Evolutionary conservation across 2,329 filamentous ascomycete genomes (phyloP).

Genomic region (Didymosphaeria variabile): DNA sequence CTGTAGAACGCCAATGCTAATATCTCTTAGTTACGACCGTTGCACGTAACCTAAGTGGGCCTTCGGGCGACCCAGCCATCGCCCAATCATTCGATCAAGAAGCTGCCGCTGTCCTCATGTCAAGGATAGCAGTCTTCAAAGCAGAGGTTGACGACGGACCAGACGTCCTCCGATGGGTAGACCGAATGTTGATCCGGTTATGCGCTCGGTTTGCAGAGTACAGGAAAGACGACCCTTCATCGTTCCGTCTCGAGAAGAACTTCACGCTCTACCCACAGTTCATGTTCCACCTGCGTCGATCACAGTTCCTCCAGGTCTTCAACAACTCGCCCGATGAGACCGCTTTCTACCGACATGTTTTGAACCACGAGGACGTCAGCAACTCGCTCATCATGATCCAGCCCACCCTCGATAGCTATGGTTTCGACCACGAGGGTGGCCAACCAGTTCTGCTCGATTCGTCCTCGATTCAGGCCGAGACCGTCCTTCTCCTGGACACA

Average conservation of each 20-base stretch:
- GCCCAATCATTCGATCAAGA: conserved; percentile 98
- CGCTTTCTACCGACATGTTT: conserved; percentile 96
- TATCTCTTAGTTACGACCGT: conserved; percentile 78
- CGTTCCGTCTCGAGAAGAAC: conserved; percentile 92
- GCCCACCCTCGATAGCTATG: conserved; percentile 95
- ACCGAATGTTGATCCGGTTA: conserved; percentile 95
- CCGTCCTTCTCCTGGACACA: conserved; percentile 92
- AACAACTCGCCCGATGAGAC: conserved; percentile 99
- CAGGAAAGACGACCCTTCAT: conserved; percentile 95
- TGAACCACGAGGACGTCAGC: conserved; percentile 96
- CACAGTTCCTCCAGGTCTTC: conserved; percentile 98
- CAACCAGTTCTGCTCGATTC: conserved; percentile 96
- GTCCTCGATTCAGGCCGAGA: conserved; percentile 92
- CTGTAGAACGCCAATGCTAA: conserved; percentile 21
- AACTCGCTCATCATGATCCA: conserved; percentile 99
- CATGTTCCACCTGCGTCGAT: conserved; percentile 98
- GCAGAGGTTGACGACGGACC: conserved; percentile 97
- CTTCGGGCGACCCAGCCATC: conserved; percentile 91
- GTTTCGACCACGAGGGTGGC: conserved; percentile 92
- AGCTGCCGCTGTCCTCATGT: conserved; percentile 97
- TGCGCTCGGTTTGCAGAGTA: conserved; percentile 98
- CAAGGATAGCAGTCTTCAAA: conserved; percentile 98
- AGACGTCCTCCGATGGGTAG: conserved; percentile 98
- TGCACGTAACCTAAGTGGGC: conserved; percentile 88
- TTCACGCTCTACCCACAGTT: conserved; percentile 99